Base-by-base conservation (phyloP, 148 eudicot species). In the Rhododendron ferrugineum region DNA sequence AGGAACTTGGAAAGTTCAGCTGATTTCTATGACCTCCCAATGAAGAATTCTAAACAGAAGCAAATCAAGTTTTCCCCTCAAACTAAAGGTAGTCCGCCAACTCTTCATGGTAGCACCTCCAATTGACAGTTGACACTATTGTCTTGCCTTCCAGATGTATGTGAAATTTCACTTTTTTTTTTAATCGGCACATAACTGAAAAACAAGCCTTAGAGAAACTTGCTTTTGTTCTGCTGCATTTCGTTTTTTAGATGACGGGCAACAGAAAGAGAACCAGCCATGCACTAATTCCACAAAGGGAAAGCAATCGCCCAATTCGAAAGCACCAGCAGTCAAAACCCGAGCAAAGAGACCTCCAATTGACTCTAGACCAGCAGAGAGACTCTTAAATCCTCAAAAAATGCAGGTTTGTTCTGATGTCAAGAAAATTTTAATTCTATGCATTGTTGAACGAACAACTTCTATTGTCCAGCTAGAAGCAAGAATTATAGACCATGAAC, bases 251-350 rank as follows among this genome's bases (percentile, higher is more conserved):
- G 94, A 92, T 22, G 90, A 90, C 2, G 88, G 77, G 34, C 77
- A 72, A 54, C 92, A 89, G 56, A 93, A 91, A 82, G 92, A 91
- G 74, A 92, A 91, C 85, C 89, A 86, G 40, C 84, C 86, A 20
- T 80, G 87, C 83, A 74, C 82, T 22, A 90, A 60, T 64, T 78
- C 87, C 3, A 20, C 64, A 7, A 90, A 86, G 85, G 86, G 89
- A 86, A 91, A 86, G 81, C 88, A 46, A 22, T 88, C 89, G 11
- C 80, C 90, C 16, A 88, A 83, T 83, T 76, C 50, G 54, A 93
- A 93, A 86, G 30, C 82, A 73, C 87, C 84, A 23, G 78, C 42
- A 11, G 85, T 75, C 36, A 89, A 64, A 85, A 90, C 89, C 58
- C 93, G 90, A 26, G 83, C 82, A 28, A 93, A 89, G 87, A 89